Base-by-base conservation (phyloP, 2,329 filamentous ascomycete genomes). In the Stagonosporopsis rhizophila region DNA sequence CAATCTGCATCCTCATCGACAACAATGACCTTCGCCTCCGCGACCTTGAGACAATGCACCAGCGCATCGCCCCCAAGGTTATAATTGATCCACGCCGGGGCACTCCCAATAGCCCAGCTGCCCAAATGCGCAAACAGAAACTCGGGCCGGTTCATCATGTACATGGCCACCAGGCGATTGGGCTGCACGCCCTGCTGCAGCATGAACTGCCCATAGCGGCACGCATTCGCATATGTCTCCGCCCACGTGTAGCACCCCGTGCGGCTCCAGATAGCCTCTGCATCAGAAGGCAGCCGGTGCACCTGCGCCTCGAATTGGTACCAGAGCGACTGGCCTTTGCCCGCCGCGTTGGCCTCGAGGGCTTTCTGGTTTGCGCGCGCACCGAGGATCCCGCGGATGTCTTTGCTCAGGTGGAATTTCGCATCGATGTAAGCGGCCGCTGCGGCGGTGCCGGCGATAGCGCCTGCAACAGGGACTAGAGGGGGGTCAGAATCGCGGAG, bases 21-120 rank as follows among this genome's bases (percentile, higher is more conserved):
- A 15, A 82, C 39, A 38, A 82, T 46, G 27, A 81, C 57, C 61
- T 79, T 79, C 1, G 83, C 78, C 5, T 79, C 80, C 42, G 83
- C 83, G 48, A 89, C 79, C 54, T 80, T 82, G 42, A 91, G 67
- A 63, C 88, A 91, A 72, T 91, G 88, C 41, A 89, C 66, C 60
- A 91, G 73, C 1, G 87, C 84, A 60, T 87, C 82, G 0, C 84
- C 85, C 7, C 82, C 79, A 7, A 91, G 77, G 67, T 91, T 87
- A 70, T 88, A 85, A 70, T 91, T 91, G 70, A 91, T 87, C 74
- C 89, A 82, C 0, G 89, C 88, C 0, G 89, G 89, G 0, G 86
- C 87, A 14, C 85, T 85, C 3, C 89, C 89, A 52, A 91, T 83
- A 9, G 85, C 82, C 80, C 84, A 84, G 3, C 88, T 76, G 0